Evolutionary conservation across 1,139 yeast species (phyloP), one percentile per base, ranked within the genome.

Genomic region (Kodamaea arcana): DNA sequence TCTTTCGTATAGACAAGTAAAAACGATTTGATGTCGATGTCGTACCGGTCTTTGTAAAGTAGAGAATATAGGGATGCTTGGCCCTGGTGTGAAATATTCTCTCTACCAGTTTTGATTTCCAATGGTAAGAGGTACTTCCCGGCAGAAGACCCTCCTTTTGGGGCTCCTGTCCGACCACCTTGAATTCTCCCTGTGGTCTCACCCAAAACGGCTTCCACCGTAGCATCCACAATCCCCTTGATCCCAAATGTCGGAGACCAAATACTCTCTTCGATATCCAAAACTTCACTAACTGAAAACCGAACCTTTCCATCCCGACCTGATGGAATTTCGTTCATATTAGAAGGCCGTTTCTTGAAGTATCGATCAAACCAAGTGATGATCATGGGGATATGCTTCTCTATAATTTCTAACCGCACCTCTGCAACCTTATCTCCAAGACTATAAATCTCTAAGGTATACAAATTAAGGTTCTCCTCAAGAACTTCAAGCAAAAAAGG

Each of bases 221-320:
- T 85, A 1, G 83, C 96, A 60, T 92, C 99, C 12, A 90, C 78
- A 50, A 82, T 77, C 1, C 99, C 99, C 45, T 86, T 80, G n/a
- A 94, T 60, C 0, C 99, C 99, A 63, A 74, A 88, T 51, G 77
- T 73, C 0, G 97, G 96, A 0, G 97, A 86, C 86, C 94, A 81
- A 15, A 92, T 80, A 47, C 82, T 85, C 51, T 92, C 97, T 55
- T 92, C 99, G 14, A 86, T 76, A 52, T 86, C 95, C 27, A 87
- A 62, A 4, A 87, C 75, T 36, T 82, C 78, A 11, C 75, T 69
- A 1, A 83, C 79, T 0, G 83, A 65, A 47, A 79, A 69, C 24
- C 58, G 56, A 1, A 74, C 58, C 7, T 44, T 44, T 10, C 53
- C 56, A 14, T 62, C 59, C 30, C 62, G 58, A 10, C 66, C 58